Conservation (phyloP, 2,329 filamentous ascomycete genomes). For the Pseudogymnoascus sp. region DNA sequence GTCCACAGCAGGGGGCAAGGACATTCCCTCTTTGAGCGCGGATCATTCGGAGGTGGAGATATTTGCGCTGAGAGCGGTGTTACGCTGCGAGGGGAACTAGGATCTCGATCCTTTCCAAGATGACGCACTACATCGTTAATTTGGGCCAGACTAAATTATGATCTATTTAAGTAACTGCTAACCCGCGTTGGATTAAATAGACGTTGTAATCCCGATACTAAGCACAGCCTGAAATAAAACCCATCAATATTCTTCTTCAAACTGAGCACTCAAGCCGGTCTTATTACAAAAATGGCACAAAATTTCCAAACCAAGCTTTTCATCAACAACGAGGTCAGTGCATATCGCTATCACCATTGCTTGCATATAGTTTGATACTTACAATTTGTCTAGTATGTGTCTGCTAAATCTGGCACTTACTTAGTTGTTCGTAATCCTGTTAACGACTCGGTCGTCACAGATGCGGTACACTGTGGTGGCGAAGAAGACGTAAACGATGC, state of each 20-base stretch:
- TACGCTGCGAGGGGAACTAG: not conserved
- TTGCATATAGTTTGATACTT: not conserved
- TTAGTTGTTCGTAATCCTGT: slow-evolving; percentile 36
- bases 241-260: not conserved
- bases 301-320: slow-evolving; percentile 32
- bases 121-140: not conserved
- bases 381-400: slow-evolving; percentile 16
- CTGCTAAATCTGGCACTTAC: slow-evolving; percentile 15
- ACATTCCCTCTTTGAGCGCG: not conserved
- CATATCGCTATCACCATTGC: not conserved
- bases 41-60: no score
- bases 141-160: not conserved
- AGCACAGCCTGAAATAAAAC: not conserved
- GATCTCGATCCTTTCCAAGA: not conserved
- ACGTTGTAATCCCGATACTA: not conserved
- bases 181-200: not conserved
- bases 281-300: not conserved
- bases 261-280: not conserved
- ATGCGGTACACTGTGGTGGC: slow-evolving; percentile 13
- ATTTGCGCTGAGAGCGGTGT: no score
- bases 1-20: not conserved
- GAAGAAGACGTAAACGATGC: slow-evolving; percentile 42
- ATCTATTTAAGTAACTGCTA: not conserved
- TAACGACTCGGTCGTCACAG: slow-evolving; percentile 40
- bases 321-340: slow-evolving; percentile 42